A percentile compares a stretch with the other conserved stretches of the same genome.
phyloP scores from a whole-genome alignment of 352 stramenopile genomes.

The Aphanomyces astaci region DNA sequence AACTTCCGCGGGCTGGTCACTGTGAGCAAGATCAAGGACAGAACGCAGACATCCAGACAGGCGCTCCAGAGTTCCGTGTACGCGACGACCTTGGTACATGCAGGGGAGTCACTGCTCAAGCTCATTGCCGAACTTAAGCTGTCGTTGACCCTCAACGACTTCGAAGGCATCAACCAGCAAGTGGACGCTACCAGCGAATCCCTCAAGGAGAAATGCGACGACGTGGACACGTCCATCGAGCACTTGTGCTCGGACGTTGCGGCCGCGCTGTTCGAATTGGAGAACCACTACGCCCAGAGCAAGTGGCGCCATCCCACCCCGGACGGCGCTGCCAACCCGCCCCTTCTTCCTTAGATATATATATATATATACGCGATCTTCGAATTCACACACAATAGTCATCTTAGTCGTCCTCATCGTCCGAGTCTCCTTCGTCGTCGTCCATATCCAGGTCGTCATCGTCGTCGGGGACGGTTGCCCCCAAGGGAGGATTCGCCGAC shows the following conservation, averaged over 20 bases:
- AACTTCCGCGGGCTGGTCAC: conserved; percentile 82
- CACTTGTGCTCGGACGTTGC: conserved; percentile 73
- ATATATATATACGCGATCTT: too few relatives aligned
- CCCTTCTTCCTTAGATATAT: not conserved
- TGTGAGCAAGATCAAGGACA: conserved; percentile 74
- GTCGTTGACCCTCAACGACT: conserved; percentile 65
- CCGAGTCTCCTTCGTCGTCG: conserved; percentile 47
- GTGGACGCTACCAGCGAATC: conserved; percentile 63
- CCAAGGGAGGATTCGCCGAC: not conserved
- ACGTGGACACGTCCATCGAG: conserved; percentile 67
- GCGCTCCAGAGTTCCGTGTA: conserved; percentile 77
- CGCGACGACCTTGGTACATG: conserved; percentile 69
- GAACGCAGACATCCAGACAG: conserved; percentile 69
- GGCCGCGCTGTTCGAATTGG: conserved; percentile 70
- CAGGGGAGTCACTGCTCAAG: conserved; percentile 71
- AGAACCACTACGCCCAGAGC: conserved; percentile 79
- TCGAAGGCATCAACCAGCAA: conserved; percentile 82
- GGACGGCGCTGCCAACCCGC: not conserved
- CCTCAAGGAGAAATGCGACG: conserved; percentile 54
- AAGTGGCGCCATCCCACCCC: conserved; percentile 44
- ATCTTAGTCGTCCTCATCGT: conserved; percentile 29
- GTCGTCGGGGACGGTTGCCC: conserved; percentile 32
- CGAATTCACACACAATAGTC: conserved; percentile 30
- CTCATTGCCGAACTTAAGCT: conserved; percentile 79
- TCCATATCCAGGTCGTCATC: conserved; percentile 40